phyloP scores from a whole-genome alignment of 2,329 filamentous ascomycete species.

The Alternaria sp. region DNA sequence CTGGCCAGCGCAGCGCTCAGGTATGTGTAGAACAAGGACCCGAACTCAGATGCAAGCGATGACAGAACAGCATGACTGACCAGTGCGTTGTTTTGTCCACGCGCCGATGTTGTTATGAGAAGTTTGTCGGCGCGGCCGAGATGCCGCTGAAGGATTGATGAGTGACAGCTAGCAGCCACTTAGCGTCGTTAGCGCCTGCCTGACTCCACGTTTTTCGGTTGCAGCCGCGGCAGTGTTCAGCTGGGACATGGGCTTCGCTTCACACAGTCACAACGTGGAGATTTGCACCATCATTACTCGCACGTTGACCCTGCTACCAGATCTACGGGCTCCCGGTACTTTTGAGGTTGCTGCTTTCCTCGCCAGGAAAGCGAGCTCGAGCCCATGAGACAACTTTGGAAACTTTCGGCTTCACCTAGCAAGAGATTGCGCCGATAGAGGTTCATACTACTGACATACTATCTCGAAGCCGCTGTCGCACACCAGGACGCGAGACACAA shows the following conservation, averaged over 20 bases:
- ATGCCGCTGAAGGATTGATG: background rate
- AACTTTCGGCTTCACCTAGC: background rate
- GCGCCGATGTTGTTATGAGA: background rate
- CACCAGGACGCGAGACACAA: background rate
- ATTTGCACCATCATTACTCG: background rate
- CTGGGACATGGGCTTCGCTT: background rate
- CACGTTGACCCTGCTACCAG: background rate
- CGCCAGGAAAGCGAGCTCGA: background rate
- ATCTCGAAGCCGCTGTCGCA: background rate
- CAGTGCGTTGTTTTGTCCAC: background rate
- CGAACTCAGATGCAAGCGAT: background rate
- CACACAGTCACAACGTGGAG: background rate
- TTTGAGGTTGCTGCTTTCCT: background rate
- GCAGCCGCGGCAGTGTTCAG: background rate
- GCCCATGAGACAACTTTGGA: background rate
- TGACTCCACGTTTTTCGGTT: background rate
- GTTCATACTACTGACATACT: background rate
- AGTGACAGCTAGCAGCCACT: background rate
- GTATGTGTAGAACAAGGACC: background rate
- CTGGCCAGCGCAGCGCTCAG: background rate
- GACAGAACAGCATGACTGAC: background rate
- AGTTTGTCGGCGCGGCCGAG: background rate
- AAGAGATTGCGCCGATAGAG: background rate
- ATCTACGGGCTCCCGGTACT: background rate
- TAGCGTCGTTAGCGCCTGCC: background rate